A percentile compares a stretch with the other conserved stretches of the same genome.
These are phyloP conservation scores for Noccaea bulbosa DNA, from an alignment of 345 rosid genomes.

Conservation along the genomic window DNA sequence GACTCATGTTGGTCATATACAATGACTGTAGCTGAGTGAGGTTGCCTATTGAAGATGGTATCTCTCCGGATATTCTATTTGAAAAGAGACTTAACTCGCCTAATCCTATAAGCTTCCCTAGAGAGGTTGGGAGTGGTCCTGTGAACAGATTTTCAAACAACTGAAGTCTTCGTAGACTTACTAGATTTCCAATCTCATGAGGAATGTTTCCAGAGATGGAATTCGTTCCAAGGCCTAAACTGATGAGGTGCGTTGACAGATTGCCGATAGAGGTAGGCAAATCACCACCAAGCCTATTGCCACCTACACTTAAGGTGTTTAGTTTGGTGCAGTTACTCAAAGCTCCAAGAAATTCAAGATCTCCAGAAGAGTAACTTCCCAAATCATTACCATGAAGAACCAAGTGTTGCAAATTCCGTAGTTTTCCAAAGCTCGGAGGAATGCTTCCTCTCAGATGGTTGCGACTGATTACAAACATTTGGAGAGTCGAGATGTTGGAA, in stretches of 20 bases:
- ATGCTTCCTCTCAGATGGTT: constrained; percentile 13
- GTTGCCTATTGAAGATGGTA: constrained; percentile 15
- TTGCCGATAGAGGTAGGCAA: constrained; percentile 1
- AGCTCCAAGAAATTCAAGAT: constrained; percentile 23
- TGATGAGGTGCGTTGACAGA: background rate
- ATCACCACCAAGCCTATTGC: background rate
- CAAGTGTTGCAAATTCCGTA: background rate
- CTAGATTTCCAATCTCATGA: background rate
- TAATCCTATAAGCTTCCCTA: background rate
- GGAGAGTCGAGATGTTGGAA: constrained; percentile 8
- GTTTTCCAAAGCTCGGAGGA: background rate
- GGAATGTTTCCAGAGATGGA: background rate
- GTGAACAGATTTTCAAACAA: background rate
- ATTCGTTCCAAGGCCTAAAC: background rate
- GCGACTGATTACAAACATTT: background rate
- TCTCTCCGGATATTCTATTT: constrained; percentile 22
- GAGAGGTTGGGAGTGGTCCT: background rate
- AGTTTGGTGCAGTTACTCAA: constrained; percentile 29
- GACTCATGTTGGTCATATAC: constrained; percentile 9
- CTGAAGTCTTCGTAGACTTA: background rate
- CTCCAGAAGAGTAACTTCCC: background rate
- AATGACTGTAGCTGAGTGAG: constrained; percentile 5
- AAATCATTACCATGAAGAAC: background rate
- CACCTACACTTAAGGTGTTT: background rate
- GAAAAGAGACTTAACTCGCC: background rate